Base-by-base conservation (phyloP, 441 rosid genomes). In the Erodium texanum region DNA sequence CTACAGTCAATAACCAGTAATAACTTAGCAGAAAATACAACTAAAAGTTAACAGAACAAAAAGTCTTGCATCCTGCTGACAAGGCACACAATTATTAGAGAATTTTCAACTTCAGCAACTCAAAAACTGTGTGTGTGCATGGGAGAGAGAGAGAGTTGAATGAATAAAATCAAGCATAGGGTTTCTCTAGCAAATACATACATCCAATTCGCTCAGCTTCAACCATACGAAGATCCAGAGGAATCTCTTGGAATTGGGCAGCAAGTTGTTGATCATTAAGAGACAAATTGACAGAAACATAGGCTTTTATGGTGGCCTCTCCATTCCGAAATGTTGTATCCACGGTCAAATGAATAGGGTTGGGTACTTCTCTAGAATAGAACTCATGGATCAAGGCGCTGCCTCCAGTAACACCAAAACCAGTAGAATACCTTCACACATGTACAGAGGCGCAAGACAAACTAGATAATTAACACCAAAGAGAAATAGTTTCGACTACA, bases 161-260 rank as follows among this genome's bases (percentile, higher is more conserved):
- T 61, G 3, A 45, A 62, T 10, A n/a, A 16, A 16, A 45, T 66
- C 66, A 36, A 64, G 6, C 3, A 34, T 0, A 54, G 59, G 11
- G 16, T 2, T 45, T 15, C 24, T 27, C n/a, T n/a, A 62, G 16
- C 0, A 77, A 24, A 78, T 65, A 76, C 97, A 73, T 84, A 93
- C 97, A 93, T 83, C 93, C 96, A 68, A 93, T 82, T 70, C 88
- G 85, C 79, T 88, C 97, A 29, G 96, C 99, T 75, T 93, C 97
- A 70, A 85, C 79, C 96, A 88, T 89, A 22, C 90, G 88, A 66
- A 89, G 91, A 85, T 93, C 99, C 74, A 88, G 83, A 69, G 97
- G 96, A 73, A 91, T 84, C 87, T 89, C 97, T 79, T 88, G 93
- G 78, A 93, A 93, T 65, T 91, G 97, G 43, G 96, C 93, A 64